Percentiles rank a stretch among this genome's conserved stretches.
Conservation (phyloP, 768 basidiomycete species). For the Amanita polypyramis region DNA sequence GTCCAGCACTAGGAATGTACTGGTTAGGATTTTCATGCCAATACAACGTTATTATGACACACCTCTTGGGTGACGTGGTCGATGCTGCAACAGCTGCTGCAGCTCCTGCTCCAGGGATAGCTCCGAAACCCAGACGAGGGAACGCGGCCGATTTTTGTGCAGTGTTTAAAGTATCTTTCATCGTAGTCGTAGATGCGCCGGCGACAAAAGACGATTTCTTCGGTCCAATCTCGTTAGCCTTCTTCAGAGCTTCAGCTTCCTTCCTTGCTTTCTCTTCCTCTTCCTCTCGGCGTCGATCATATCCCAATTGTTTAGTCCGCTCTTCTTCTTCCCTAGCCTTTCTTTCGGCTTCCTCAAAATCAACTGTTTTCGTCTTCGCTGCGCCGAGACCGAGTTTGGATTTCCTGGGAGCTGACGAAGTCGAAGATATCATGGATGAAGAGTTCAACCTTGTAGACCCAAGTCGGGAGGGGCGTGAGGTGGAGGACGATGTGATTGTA, state of each 20-base stretch:
- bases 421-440: conserved; percentile 18
- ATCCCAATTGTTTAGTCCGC: conserved; percentile 83
- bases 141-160: conserved; percentile 33
- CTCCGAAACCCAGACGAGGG: conserved; percentile 77
- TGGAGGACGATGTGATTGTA: conserved; percentile 55
- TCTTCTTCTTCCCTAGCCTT: conserved; percentile 90
- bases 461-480: conserved; percentile 30
- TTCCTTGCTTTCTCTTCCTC: conserved; percentile 66
- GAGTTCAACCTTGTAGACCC: conserved; percentile 28
- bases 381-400: conserved; percentile 79
- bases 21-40: conserved; percentile 3
- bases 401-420: conserved; percentile 39
- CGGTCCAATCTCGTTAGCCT: conserved; percentile 27
- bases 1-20: conserved; percentile 10
- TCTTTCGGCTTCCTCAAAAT: conserved; percentile 92
- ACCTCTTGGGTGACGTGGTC: conserved; percentile 20
- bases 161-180: conserved; percentile 7
- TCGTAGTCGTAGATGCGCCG: conserved; percentile 14
- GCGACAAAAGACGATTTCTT: conserved; percentile 15
- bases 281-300: conserved; percentile 78
- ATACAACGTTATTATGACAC: conserved; percentile 7
- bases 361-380: conserved; percentile 75
- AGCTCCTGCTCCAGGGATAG: conserved; percentile 54
- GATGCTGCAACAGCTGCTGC: conserved; percentile 38
- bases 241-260: conserved; percentile 43